Conservation (phyloP, 2,329 filamentous ascomycete species). For the Rhytidhysteron rufulum region DNA sequence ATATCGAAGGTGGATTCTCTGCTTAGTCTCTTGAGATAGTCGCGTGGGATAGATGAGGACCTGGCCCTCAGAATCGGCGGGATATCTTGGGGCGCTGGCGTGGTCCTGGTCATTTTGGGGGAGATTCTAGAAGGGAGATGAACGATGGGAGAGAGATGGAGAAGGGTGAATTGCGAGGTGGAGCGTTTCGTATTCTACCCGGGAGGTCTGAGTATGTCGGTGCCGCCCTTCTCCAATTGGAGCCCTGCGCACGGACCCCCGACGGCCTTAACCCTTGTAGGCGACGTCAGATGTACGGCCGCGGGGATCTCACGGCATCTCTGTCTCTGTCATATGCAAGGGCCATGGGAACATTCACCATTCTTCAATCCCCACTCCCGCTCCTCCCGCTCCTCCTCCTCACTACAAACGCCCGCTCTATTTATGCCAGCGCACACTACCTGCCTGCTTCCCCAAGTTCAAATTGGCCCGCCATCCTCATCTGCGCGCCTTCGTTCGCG, state of each 20-base stretch:
- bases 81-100: not conserved
- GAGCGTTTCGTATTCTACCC: no score
- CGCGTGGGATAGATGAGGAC: constrained; percentile 9
- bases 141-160: no score
- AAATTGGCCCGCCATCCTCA: constrained; percentile 1
- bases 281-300: no score
- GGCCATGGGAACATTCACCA: no score
- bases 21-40: constrained; percentile 6
- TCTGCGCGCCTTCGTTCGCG: constrained; percentile 7
- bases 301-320: no score
- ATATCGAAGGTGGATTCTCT: constrained; percentile 12
- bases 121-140: no score
- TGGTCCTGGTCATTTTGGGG: not conserved
- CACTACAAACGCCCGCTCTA: not conserved
- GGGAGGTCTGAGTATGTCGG: no score
- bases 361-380: not conserved
- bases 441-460: not conserved
- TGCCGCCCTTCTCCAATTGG: no score
- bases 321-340: no score
- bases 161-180: no score
- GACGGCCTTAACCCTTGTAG: no score
- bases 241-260: no score
- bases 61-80: not conserved
- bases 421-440: not conserved
- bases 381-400: not conserved